These are phyloP conservation scores for Teunomyces aglyptinius DNA, from an alignment of 805 yeast genomes.

Conservation along the genomic window DNA sequence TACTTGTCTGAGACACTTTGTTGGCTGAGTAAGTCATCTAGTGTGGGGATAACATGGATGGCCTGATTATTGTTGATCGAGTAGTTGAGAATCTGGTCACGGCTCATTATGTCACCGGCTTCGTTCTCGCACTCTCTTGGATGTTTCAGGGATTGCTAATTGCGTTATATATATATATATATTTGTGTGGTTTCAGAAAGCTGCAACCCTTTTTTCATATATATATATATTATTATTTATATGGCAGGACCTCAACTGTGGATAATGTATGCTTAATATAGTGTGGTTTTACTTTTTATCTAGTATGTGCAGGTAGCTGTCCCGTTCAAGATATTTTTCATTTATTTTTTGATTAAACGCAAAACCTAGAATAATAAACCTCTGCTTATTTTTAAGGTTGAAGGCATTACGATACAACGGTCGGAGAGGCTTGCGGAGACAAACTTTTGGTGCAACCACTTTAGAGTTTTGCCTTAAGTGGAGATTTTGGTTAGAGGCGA, in stretches of 20 bases:
- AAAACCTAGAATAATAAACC: neutral
- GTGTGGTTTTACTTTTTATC: neutral
- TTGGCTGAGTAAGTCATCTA: slow-evolving; percentile 17
- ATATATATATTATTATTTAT: neutral
- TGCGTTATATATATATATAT: too few relatives aligned
- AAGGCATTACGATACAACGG: neutral
- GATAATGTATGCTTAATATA: neutral
- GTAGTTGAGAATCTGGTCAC: slow-evolving; percentile 7
- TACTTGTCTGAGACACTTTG: slow-evolving; percentile 1
- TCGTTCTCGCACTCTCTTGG: neutral
- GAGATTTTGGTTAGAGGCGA: neutral
- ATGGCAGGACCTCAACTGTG: neutral
- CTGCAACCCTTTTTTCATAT: neutral
- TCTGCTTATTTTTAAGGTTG: neutral
- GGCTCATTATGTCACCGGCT: neutral
- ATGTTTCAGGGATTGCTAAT: too few relatives aligned
- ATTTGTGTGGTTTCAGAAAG: too few relatives aligned
- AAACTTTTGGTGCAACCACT: neutral
- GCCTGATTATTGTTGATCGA: slow-evolving; percentile 7
- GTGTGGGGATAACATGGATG: slow-evolving; percentile 15
- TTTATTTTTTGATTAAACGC: neutral
- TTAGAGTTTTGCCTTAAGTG: neutral
- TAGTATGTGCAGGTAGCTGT: neutral
- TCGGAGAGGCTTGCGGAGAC: neutral
- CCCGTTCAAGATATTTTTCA: neutral